Conservation (phyloP, 139 green algal species). For the Chlamydomonas schloesseri region DNA sequence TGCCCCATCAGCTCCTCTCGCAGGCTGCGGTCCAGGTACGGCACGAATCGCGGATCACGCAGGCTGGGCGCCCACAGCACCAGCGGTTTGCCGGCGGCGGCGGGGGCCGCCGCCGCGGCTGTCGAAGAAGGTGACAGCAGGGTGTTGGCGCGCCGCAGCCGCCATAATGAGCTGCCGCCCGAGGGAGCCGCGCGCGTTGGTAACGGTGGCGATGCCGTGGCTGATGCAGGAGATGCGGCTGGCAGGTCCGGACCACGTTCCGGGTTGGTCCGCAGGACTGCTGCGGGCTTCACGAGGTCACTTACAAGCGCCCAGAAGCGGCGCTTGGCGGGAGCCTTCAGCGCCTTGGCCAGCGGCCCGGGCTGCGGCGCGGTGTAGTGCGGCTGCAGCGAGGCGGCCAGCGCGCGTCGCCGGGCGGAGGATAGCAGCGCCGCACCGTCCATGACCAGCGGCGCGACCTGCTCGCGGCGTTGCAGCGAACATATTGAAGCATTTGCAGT, state of each 20-base stretch:
- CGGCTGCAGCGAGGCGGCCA: slow-evolving; percentile 15
- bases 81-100: neutral
- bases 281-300: too few species aligned
- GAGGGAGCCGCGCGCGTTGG: too few species aligned
- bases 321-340: slow-evolving; percentile 10
- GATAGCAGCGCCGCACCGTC: neutral
- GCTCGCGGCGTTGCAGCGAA: too few species aligned
- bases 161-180: too few species aligned
- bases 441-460: too few species aligned
- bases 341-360: neutral
- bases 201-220: too few species aligned
- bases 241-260: too few species aligned
- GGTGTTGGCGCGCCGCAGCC: too few species aligned
- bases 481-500: too few species aligned
- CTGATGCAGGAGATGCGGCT: neutral
- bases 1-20: slow-evolving; percentile 8
- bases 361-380: slow-evolving; percentile 3
- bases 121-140: too few species aligned
- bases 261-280: too few species aligned
- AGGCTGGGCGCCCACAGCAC: slow-evolving; percentile 21
- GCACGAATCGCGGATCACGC: slow-evolving; percentile 4
- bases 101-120: too few species aligned
- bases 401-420: neutral
- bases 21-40: neutral
- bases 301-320: slow-evolving; percentile 22